Conservation (phyloP, 1,284 basidiomycete genomes). For the Polyporus tsugae region DNA sequence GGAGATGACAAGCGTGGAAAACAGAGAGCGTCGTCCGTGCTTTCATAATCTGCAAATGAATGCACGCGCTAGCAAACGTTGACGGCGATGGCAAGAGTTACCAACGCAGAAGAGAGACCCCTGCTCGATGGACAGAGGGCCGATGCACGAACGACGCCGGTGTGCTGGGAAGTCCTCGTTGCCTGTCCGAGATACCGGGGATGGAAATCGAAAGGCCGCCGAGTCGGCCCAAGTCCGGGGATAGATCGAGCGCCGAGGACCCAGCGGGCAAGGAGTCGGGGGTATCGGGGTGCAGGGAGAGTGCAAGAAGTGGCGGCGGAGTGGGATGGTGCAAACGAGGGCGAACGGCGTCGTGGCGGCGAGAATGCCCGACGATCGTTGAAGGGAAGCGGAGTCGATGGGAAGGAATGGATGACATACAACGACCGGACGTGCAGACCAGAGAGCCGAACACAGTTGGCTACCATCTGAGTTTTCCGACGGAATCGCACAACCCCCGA, state of each 20-base stretch:
- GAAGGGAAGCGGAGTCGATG: neutral
- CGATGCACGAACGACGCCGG: conserved; percentile 1
- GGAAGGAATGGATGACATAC: conserved; percentile 1
- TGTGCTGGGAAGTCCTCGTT: neutral
- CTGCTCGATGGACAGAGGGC: neutral
- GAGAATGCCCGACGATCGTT: conserved; percentile 5
- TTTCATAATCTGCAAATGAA: conserved; percentile 1
- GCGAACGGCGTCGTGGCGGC: neutral
- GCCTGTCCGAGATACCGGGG: neutral
- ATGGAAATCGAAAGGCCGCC: conserved; percentile 3
- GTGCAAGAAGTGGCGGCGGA: conserved; percentile 1
- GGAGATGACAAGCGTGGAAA: conserved; percentile 8
- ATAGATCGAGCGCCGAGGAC: neutral
- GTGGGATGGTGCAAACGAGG: conserved; percentile 6
- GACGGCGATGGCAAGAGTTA: neutral
- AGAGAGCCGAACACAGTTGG: conserved; percentile 10
- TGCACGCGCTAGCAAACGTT: neutral
- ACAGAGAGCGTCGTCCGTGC: neutral
- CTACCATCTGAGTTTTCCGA: conserved; percentile 2
- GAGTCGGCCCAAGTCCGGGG: neutral
- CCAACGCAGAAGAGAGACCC: neutral
- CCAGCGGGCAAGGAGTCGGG: neutral
- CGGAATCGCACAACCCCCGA: conserved; percentile 7
- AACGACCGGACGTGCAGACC: neutral
- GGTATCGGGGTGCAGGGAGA: neutral